Evolutionary conservation across 2,329 filamentous ascomycete species (phyloP).

Genomic region (Trichoderma endophyticum): DNA sequence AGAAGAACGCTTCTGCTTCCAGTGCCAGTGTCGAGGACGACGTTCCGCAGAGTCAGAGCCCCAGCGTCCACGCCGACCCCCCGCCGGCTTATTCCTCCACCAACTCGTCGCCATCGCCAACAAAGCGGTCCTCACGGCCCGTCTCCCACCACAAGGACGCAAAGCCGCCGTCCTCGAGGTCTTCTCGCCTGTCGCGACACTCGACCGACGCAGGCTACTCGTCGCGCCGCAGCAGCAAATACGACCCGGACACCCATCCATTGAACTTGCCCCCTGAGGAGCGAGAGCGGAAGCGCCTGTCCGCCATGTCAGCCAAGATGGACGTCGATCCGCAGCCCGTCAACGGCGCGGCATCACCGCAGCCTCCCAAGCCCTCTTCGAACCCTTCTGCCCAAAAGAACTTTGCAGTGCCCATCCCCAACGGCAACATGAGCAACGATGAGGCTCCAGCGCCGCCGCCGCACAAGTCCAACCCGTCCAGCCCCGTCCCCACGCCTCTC

Average conservation of each 20-base stretch:
- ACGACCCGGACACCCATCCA: conserved; percentile 73
- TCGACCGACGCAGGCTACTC: conserved; percentile 47
- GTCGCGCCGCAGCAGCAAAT: conserved; percentile 50
- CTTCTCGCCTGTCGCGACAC: conserved; percentile 47
- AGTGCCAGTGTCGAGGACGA: conserved; percentile 35
- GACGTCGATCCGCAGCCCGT: conserved; percentile 68
- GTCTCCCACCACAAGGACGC: conserved; percentile 30
- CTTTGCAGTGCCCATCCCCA: conserved; percentile 53
- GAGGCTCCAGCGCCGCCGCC: conserved; percentile 65
- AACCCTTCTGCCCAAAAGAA: conserved; percentile 41
- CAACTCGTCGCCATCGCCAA: conserved; percentile 27
- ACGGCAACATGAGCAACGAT: conserved; percentile 39
- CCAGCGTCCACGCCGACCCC: conserved; percentile 36
- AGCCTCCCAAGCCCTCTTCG: conserved; percentile 35
- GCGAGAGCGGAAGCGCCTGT: conserved; percentile 76
- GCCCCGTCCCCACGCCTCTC: conserved; percentile 50
- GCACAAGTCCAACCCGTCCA: conserved; percentile 63
- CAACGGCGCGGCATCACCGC: conserved; percentile 52
- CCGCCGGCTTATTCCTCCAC: conserved; percentile 28
- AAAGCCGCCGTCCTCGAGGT: conserved; percentile 34
- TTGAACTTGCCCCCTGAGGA: conserved; percentile 89
- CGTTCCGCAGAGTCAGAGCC: conserved; percentile 37
- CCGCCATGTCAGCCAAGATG: conserved; percentile 66
- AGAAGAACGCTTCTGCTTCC: conserved; percentile 39
- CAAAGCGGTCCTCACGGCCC: conserved; percentile 30